Evolutionary conservation across 78 protist genomes (phyloP).

Genomic region (Anaeramoeba flamelloides): DNA sequence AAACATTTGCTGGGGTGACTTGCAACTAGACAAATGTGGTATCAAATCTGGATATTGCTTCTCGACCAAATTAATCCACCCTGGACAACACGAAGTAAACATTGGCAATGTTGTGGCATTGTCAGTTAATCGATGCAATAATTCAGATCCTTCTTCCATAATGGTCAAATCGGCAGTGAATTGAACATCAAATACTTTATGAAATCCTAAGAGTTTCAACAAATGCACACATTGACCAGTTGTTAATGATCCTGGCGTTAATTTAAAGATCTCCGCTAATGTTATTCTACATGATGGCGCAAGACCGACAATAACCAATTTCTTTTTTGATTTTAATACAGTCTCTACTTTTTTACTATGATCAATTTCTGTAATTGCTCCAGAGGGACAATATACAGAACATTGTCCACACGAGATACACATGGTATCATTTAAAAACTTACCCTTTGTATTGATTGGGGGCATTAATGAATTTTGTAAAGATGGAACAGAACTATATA

Average conservation of each 20-base stretch:
- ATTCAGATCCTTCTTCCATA: slow-evolving; percentile 44
- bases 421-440: not conserved
- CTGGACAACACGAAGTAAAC: slow-evolving; percentile 48
- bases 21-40: slow-evolving; percentile 51
- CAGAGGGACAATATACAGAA: slow-evolving; percentile 8
- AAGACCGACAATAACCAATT: slow-evolving; percentile 8
- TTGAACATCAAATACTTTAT: slow-evolving; percentile 38
- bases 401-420: slow-evolving; percentile 26
- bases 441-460: too few relatives aligned
- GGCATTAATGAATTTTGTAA: too few relatives aligned
- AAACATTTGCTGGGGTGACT: slow-evolving; percentile 79
- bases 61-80: slow-evolving; percentile 32
- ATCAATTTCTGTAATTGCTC: not conserved
- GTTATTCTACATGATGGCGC: slow-evolving; percentile 34
- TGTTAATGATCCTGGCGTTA: slow-evolving; percentile 17
- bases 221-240: slow-evolving; percentile 10
- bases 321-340: not conserved
- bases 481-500: too few relatives aligned
- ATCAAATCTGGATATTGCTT: slow-evolving; percentile 34
- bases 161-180: slow-evolving; percentile 44
- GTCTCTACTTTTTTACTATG: not conserved
- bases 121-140: slow-evolving; percentile 6
- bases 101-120: slow-evolving; percentile 16
- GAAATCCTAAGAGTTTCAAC: not conserved
- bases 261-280: slow-evolving; percentile 24